Conservation (phyloP, 805 yeast species). For the Yarrowia hollandica region DNA sequence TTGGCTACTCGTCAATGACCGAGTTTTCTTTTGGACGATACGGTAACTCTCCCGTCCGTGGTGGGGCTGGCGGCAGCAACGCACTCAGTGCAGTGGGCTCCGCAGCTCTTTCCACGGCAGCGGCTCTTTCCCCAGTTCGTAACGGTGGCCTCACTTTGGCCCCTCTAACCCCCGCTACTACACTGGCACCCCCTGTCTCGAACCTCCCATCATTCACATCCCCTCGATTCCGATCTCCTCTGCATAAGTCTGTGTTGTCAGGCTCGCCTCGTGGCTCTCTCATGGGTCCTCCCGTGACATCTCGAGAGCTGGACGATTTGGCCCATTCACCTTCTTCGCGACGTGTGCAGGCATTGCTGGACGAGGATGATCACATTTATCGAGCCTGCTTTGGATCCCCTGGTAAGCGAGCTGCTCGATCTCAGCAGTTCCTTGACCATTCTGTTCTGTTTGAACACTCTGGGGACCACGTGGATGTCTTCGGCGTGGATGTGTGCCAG, state of each 20-base stretch:
- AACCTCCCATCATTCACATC: conserved; percentile 3
- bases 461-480: conserved; percentile 42
- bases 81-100: conserved; percentile 15
- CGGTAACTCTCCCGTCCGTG: conserved; percentile 21
- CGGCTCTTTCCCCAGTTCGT: conserved; percentile 17
- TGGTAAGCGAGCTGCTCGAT: conserved; percentile 38
- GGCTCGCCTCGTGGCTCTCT: conserved; percentile 18
- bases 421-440: conserved; percentile 38
- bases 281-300: conserved; percentile 9
- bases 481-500: conserved; percentile 58
- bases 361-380: conserved; percentile 40
- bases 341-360: conserved; percentile 15
- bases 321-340: conserved; percentile 10
- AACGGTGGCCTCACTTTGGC: conserved; percentile 31
- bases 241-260: conserved; percentile 18
- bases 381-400: conserved; percentile 44
- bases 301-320: conserved; percentile 4
- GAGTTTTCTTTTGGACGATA: conserved; percentile 17
- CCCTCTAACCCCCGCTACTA: conserved; percentile 31
- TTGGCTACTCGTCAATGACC: conserved; percentile 27
- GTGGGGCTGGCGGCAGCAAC: background rate
- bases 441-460: conserved; percentile 31
- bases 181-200: conserved; percentile 23
- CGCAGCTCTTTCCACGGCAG: conserved; percentile 7
- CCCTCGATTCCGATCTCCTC: conserved; percentile 23